A percentile compares a stretch with the other conserved stretches of the same genome.
phyloP scores from a whole-genome alignment of 192 early-diverging fungal genomes.

The Backusella morwellensis region DNA sequence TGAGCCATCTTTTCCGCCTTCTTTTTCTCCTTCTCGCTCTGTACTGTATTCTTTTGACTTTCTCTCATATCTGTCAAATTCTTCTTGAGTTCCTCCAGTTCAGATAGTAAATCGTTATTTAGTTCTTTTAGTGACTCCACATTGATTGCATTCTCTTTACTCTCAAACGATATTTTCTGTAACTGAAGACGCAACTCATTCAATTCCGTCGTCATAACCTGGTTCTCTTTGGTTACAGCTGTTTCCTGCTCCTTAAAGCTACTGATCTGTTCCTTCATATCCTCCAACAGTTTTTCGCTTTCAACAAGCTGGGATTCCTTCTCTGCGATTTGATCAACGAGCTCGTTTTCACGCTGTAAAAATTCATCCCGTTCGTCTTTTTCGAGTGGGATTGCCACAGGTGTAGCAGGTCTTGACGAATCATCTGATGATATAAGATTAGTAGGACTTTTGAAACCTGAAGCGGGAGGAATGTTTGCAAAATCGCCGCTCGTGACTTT shows the following conservation, averaged over 20 bases:
- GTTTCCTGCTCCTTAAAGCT: constrained; percentile 64
- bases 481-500: constrained; percentile 46
- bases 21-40: constrained; percentile 74
- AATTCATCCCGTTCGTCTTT: constrained; percentile 96
- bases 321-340: constrained; percentile 89
- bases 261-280: constrained; percentile 73
- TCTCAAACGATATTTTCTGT: constrained; percentile 85
- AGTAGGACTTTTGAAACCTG: constrained; percentile 43
- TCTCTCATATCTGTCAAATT: constrained; percentile 51
- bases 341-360: constrained; percentile 92
- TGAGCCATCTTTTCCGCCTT: constrained; percentile 83
- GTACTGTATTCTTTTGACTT: constrained; percentile 47
- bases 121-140: constrained; percentile 87
- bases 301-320: constrained; percentile 82
- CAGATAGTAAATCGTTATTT: constrained; percentile 71
- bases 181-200: constrained; percentile 80
- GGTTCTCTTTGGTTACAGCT: constrained; percentile 63
- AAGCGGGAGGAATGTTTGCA: constrained; percentile 36
- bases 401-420: constrained; percentile 68
- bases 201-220: constrained; percentile 65
- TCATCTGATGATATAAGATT: constrained; percentile 27
- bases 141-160: constrained; percentile 87
- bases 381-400: constrained; percentile 63
- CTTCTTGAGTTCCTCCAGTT: constrained; percentile 77
- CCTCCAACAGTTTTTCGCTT: constrained; percentile 52